phyloP scores from a whole-genome alignment of 2,329 filamentous ascomycete species.

The Apiospora hydei region DNA sequence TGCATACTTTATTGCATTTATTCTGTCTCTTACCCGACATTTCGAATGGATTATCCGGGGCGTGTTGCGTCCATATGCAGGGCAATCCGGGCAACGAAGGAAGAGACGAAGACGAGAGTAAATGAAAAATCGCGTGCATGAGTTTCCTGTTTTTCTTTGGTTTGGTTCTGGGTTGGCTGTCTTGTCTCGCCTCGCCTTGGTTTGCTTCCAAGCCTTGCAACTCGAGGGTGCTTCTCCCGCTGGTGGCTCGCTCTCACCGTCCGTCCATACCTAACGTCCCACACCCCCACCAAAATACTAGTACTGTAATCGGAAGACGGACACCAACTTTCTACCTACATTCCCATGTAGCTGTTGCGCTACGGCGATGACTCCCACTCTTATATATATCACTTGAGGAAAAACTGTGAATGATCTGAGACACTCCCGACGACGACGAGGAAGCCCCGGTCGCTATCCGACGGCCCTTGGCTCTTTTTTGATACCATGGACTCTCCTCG shows the following conservation, averaged over 20 bases:
- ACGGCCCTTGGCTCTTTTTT: slow-evolving; percentile 17
- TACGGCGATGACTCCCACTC: slow-evolving; percentile 18
- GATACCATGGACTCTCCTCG: slow-evolving; percentile 58
- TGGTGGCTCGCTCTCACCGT: not conserved
- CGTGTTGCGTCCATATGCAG: slow-evolving; percentile 23
- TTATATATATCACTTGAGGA: not conserved
- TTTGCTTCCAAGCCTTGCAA: not conserved
- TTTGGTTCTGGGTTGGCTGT: not conserved
- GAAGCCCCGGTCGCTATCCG: slow-evolving; percentile 23
- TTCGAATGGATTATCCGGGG: not conserved
- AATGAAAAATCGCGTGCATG: slow-evolving; percentile 2
- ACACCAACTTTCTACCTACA: slow-evolving; percentile 15
- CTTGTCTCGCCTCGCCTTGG: not conserved
- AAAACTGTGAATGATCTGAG: slow-evolving; percentile 9
- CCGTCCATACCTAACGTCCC: not conserved
- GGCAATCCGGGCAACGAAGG: slow-evolving; percentile 17
- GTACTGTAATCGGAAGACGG: slow-evolving; percentile 6
- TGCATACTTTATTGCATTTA: not conserved
- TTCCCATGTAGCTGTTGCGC: not conserved
- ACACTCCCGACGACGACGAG: slow-evolving; percentile 16
- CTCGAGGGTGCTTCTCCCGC: slow-evolving; percentile 11
- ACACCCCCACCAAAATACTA: slow-evolving; percentile 12
- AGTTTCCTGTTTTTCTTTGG: not conserved
- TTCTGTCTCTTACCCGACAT: not conserved
- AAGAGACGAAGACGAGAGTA: slow-evolving; percentile 22